Evolutionary conservation across 108 stramenopile species (phyloP), one percentile per base, ranked within the genome.

Genomic region (Discostella pseudostelligera): DNA sequence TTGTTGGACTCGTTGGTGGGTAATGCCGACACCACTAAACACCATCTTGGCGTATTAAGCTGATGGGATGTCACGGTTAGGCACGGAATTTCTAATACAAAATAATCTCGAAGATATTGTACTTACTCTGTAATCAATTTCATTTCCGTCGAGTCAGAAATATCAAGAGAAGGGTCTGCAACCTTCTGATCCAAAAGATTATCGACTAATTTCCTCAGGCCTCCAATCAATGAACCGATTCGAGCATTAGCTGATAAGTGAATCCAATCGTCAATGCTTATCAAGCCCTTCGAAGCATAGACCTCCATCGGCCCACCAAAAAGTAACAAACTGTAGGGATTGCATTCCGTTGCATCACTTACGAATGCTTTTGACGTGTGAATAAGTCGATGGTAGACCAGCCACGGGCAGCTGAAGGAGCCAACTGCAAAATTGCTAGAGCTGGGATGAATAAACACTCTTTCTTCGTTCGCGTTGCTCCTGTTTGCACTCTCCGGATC

Each of bases 291-390:
- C 11, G 84, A 83, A 35, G 93, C 91, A 45, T 90, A 76, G 1
- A 97, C 92, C 22, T 90, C 86, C 48, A 97, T 77, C 11, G 81
- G 59, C 9, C 97, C 97, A 19, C 96, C 97, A 61, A 97, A 97
- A 17, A 97, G 79, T 28, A 97, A 74, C 47, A 97, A 67, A 7
- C 90, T 79, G 61, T 96, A 96, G 8, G 90, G 73, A 44, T 86
- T 90, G 69, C 93, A 93, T 63, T 96, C 96, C 0, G 96, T 94
- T 11, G 84, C 88, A 71, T 96, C 96, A 32, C 92, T 85, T 28
- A 97, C 66, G 65, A 92, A 97, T 16, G 95, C 79, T 68, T 92
- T 90, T 51, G 86, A 85, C 28, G 97, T 97, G 49, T 90, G 84
- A 17, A 97, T 78, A 76, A 94, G 65, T 24, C 90, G 80, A 81